A percentile compares a stretch with the other conserved stretches of the same genome.
Conservation (phyloP, 345 rosid genomes). For the Pugionium dolabratum region DNA sequence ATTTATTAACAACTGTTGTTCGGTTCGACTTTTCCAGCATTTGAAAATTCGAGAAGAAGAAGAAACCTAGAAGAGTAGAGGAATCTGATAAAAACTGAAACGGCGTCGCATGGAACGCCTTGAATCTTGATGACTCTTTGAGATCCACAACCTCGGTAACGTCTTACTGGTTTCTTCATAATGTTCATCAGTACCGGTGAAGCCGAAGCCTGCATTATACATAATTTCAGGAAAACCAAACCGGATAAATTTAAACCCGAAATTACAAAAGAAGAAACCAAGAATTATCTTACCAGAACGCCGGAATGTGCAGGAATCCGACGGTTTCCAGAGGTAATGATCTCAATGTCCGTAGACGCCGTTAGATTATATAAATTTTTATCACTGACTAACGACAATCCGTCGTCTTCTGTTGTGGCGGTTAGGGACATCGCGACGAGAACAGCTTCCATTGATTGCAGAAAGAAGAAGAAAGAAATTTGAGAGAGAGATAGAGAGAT, state of each 20-base stretch:
- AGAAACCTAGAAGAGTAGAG: constrained; percentile 70
- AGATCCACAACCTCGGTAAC: constrained; percentile 49
- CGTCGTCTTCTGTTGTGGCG: constrained; percentile 18
- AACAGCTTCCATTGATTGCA: constrained; percentile 27
- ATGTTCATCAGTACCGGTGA: constrained; percentile 71
- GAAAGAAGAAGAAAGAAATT: not conserved
- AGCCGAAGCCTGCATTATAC: constrained; percentile 53
- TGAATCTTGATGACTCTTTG: constrained; percentile 60
- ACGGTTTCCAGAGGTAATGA: constrained; percentile 69
- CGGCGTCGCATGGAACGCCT: constrained; percentile 87
- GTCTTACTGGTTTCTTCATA: constrained; percentile 58
- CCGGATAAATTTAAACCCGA: not conserved
- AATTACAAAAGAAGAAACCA: not conserved
- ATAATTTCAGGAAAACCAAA: constrained; percentile 13
- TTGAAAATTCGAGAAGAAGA: not conserved
- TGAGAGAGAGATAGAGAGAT: constrained; percentile 4
- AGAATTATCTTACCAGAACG: constrained; percentile 50
- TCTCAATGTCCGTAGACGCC: constrained; percentile 51
- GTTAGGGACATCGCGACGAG: constrained; percentile 21
- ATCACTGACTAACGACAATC: constrained; percentile 35
- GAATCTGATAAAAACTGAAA: constrained; percentile 59
- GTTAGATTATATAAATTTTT: not conserved
- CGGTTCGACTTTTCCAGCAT: not conserved
- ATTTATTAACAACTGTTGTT: not conserved
- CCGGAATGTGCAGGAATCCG: constrained; percentile 72